These are phyloP conservation scores for Schwanniomyces vanrijiae DNA, from an alignment of 805 yeast genomes.

Conservation along the genomic window DNA sequence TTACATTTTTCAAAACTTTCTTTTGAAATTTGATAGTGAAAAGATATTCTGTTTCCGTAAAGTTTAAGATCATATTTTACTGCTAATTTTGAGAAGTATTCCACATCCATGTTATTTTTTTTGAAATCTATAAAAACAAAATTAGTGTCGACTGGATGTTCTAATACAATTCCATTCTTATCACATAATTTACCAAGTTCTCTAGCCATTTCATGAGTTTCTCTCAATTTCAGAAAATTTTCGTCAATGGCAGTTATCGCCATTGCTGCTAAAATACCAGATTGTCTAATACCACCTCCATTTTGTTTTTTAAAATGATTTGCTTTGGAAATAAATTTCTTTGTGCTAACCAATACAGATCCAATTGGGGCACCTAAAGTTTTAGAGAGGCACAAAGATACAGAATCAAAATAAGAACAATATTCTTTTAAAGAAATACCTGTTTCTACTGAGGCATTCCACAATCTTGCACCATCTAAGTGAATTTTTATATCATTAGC, in stretches of 20 bases:
- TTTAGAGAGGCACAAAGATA: constrained; percentile 43
- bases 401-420: constrained; percentile 40
- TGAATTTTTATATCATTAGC: constrained; percentile 35
- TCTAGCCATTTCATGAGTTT: constrained; percentile 34
- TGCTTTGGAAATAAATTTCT: constrained; percentile 36
- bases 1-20: constrained; percentile 40
- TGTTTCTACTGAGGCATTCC: constrained; percentile 44
- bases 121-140: constrained; percentile 40
- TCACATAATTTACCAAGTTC: constrained; percentile 33
- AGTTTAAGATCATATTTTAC: constrained; percentile 60
- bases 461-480: constrained; percentile 45
- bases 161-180: constrained; percentile 27
- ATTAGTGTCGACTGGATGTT: constrained; percentile 40
- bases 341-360: constrained; percentile 35
- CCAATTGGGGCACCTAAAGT: constrained; percentile 46
- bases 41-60: constrained; percentile 75
- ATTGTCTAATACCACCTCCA: constrained; percentile 47
- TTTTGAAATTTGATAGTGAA: constrained; percentile 55
- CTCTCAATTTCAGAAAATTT: constrained; percentile 29
- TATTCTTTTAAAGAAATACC: constrained; percentile 40
- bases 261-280: constrained; percentile 41
- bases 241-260: constrained; percentile 42
- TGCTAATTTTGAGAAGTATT: constrained; percentile 35
- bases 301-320: constrained; percentile 45
- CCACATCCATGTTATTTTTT: constrained; percentile 28